Evolutionary conservation across 176 grass and related monocot species (phyloP).

Genomic region (Guadua angustifolia): DNA sequence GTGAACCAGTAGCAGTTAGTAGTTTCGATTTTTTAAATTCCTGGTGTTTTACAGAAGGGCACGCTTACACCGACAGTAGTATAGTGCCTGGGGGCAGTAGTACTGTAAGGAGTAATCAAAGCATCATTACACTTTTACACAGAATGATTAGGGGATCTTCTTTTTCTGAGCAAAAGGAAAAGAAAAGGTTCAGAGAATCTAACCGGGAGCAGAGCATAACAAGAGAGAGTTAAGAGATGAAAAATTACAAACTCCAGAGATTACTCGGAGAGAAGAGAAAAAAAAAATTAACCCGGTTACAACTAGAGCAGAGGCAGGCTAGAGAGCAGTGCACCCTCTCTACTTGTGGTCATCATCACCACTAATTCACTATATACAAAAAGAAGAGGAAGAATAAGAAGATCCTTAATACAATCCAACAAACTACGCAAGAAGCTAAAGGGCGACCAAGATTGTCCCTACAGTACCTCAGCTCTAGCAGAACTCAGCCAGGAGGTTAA

Average conservation of each 20-base stretch:
- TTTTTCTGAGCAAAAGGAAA: not conserved
- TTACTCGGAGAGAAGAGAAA: not conserved
- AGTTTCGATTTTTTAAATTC: not conserved
- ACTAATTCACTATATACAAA: not conserved
- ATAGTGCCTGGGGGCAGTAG: not conserved
- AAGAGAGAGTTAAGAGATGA: not conserved
- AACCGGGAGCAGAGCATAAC: not conserved
- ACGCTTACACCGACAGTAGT: not conserved
- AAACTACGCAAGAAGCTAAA: not conserved
- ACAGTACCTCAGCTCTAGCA: not conserved
- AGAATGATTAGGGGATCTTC: not conserved
- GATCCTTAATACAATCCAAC: not conserved
- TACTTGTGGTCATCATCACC: not conserved
- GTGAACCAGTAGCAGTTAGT: conserved; percentile 3
- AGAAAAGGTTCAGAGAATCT: not conserved
- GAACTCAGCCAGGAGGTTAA: conserved; percentile 15
- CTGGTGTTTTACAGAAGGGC: not conserved
- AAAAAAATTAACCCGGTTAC: not conserved
- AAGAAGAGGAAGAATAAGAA: not conserved
- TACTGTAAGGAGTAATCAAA: not conserved
- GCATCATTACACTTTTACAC: not conserved
- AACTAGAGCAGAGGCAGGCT: not conserved
- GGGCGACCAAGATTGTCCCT: not conserved
- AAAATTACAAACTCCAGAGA: not conserved
- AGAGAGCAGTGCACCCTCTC: not conserved